Evolutionary conservation across 768 basidiomycete genomes (phyloP), one percentile per base, ranked within the genome.

Genomic region (Boletus sp.): DNA sequence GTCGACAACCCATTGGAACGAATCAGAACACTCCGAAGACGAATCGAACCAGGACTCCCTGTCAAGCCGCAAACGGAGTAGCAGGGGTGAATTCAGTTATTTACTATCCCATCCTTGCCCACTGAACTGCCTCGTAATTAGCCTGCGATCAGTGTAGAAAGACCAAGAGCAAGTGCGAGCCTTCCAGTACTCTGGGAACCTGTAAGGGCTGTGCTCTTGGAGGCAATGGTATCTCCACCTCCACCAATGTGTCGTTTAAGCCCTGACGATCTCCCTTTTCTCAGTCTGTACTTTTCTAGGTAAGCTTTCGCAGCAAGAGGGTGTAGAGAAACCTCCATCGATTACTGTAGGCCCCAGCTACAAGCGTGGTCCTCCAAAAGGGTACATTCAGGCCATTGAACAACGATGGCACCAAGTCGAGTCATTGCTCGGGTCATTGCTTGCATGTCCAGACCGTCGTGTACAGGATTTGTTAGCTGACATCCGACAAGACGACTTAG

Each of bases 371-470:
- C 89, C 89, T 10, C 90, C 90, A 7, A 92, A 92, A 67, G 93
- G 93, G 18, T 95, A 95, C 69, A 94, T 95, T 49, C 90, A 94
- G 69, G 92, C 92, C 39, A 93, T 95, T 50, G 93, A 95, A 74
- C 89, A 90, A 57, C 75, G 92, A 64, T 89, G 93, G 85, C 93
- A 95, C 64, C 90, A 94, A 68, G 89, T 94, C 64, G 94, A 95
- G 72, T 89, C 92, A 12, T 75, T 95, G n/a, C 78, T 95, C 6
- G 93, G 91, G 36, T 86, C 88, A 12, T 78, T 95, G 50, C 77
- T 94, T 49, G 83, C 87, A 63, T 89, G 87, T 56, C 78, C 81
- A 30, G 86, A 90, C 69, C 75, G 81, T 17, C 76, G 85, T 55
- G 84, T 89, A 0, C 83, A 85, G 67, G 75, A 74, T 36, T 68